phyloP scores from a whole-genome alignment of 352 stramenopile genomes.

The Phytopythium vexans region DNA sequence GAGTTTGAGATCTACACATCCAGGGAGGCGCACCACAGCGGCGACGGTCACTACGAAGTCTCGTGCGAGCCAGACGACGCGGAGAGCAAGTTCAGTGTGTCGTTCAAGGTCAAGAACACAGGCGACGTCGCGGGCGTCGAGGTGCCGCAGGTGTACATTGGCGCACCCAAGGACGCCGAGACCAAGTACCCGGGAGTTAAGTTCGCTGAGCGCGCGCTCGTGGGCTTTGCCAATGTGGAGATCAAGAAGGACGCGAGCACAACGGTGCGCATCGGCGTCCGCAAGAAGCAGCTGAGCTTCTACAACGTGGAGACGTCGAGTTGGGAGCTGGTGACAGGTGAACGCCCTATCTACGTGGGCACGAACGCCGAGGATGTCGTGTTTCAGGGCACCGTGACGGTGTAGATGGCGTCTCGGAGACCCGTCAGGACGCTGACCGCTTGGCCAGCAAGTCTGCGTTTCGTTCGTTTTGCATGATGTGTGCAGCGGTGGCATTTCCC shows the following conservation, averaged over 20 bases:
- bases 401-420: no score
- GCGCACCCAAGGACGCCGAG: slow-evolving; percentile 13
- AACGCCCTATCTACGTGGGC: slow-evolving; percentile 17
- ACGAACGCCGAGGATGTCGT: slow-evolving; percentile 20
- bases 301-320: slow-evolving; percentile 21
- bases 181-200: slow-evolving; percentile 20
- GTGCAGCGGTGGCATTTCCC: no score
- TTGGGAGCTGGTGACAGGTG: slow-evolving; percentile 20
- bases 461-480: no score
- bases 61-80: slow-evolving; percentile 16
- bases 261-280: slow-evolving; percentile 23
- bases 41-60: slow-evolving; percentile 20
- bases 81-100: slow-evolving; percentile 20
- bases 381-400: slow-evolving; percentile 18
- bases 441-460: no score
- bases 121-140: slow-evolving; percentile 24
- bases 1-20: slow-evolving; percentile 17
- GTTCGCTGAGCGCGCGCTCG: slow-evolving; percentile 21
- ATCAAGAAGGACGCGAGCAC: slow-evolving; percentile 21
- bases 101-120: slow-evolving; percentile 20
- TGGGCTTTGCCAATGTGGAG: slow-evolving; percentile 30
- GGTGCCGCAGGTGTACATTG: slow-evolving; percentile 29
- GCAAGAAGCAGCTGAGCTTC: slow-evolving; percentile 27
- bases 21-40: slow-evolving; percentile 7
- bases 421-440: no score